Conservation (phyloP, 2,329 filamentous ascomycete genomes). For the Aspergillus fumigatus region DNA sequence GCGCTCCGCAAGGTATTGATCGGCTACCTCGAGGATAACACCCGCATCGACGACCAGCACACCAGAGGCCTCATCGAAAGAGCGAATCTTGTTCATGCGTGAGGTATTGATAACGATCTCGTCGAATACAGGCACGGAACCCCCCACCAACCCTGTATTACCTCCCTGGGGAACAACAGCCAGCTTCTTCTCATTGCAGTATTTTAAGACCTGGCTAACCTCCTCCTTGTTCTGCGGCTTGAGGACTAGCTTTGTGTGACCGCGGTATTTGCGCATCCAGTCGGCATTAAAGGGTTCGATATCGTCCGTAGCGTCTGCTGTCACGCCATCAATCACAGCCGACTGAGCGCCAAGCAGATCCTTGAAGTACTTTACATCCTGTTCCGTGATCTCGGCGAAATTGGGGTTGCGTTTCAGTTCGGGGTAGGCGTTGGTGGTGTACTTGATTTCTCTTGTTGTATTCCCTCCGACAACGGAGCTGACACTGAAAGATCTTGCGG, state of each 20-base stretch:
- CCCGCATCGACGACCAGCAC: constrained; percentile 87
- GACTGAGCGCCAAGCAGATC: constrained; percentile 72
- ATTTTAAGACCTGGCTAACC: constrained; percentile 83
- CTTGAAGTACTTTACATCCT: constrained; percentile 81
- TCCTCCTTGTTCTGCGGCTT: constrained; percentile 81
- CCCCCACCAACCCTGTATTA: constrained; percentile 93
- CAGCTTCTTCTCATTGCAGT: constrained; percentile 89
- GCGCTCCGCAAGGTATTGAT: constrained; percentile 76
- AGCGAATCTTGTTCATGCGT: constrained; percentile 86
- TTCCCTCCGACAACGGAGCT: constrained; percentile 22
- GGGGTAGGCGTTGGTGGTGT: constrained; percentile 78
- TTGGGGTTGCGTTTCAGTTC: constrained; percentile 72
- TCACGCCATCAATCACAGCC: constrained; percentile 80
- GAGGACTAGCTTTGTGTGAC: constrained; percentile 79
- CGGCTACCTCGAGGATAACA: constrained; percentile 82
- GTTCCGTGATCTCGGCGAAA: constrained; percentile 64
- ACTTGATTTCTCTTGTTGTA: constrained; percentile 51
- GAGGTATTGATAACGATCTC: constrained; percentile 91
- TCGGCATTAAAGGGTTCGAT: constrained; percentile 91
- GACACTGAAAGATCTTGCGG: constrained; percentile 27
- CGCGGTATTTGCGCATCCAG: constrained; percentile 99
- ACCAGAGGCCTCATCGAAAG: constrained; percentile 89
- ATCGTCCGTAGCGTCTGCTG: constrained; percentile 68
- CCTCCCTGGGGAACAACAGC: constrained; percentile 96
- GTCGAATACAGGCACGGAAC: constrained; percentile 94